Evolutionary conservation across 2,329 filamentous ascomycete species (phyloP).

Genomic region (Colletotrichum gloeosporioides): DNA sequence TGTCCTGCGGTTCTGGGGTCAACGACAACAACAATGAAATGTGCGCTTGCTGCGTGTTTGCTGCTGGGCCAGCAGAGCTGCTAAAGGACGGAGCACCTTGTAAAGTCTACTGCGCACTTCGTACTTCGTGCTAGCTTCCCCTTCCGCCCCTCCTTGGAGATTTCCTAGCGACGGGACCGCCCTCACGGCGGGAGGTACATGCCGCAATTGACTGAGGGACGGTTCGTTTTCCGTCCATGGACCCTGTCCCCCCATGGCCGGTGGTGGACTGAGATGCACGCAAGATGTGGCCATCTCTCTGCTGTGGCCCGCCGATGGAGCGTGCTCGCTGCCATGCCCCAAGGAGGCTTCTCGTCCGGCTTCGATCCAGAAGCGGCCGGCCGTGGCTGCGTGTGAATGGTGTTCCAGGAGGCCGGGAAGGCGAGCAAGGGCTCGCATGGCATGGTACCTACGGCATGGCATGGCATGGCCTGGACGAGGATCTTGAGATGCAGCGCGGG

Average conservation of each 20-base stretch:
- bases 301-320: neutral
- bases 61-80: neutral
- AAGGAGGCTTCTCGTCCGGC: constrained; percentile 14
- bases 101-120: neutral
- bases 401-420: constrained; percentile 16
- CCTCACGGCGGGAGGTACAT: neutral
- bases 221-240: neutral
- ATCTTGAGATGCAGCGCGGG: constrained; percentile 22
- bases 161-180: neutral
- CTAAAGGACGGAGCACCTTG: neutral
- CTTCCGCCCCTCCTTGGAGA: neutral
- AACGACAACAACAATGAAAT: neutral
- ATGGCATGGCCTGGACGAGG: constrained; percentile 14
- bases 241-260: neutral
- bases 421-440: constrained; percentile 10
- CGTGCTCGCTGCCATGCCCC: constrained; percentile 4
- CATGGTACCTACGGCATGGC: constrained; percentile 11
- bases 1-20: neutral
- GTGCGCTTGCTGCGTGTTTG: neutral
- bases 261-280: constrained; percentile 16
- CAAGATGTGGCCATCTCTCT: constrained; percentile 12
- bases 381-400: constrained; percentile 14
- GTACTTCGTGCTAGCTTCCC: neutral
- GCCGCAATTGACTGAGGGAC: neutral
- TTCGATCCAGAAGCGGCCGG: constrained; percentile 8